Evolutionary conservation across 768 basidiomycete genomes (phyloP), one percentile per base, ranked within the genome.

Genomic region (Rhodotorula toruloides): DNA sequence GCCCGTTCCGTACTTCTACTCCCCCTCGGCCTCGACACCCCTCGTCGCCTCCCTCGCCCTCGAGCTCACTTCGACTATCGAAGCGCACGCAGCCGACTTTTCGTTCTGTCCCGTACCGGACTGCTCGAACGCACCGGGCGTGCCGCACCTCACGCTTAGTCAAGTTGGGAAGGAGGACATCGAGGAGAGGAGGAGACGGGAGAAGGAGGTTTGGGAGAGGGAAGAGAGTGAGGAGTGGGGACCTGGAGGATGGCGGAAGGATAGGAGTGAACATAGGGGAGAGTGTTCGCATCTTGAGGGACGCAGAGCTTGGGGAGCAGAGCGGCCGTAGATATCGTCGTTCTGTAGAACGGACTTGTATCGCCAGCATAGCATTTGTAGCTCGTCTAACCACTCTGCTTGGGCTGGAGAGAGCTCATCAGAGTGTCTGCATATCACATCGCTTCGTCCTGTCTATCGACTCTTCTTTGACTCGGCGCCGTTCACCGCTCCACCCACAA

Each of bases 41-140:
- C 58, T 91, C 88, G 54, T 76, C 77, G 77, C 93, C 90, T 42
- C 91, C 81, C 22, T 77, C 81, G 73, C 87, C 12, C 31, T 5
- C 42, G 47, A 44, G 21, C 29, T 40, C 8, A 11, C 21, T 12
- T 22, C 22, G 36, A 37, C 52, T 22, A n/a, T n/a, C 29, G 44
- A 55, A 6, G 9, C 21, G 2, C 47, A 19, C 25, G 16, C 19
- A 17, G 27, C 25, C 2, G 8, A 3, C n/a, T 65, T 68, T 58
- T 29, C 11, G 10, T 12, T 68, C 3, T 72, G 71, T 54, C 16
- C 54, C 34, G 34, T 32, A 21, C 60, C 71, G 13, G 66, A 62
- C 31, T 68, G 67, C 40, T 31, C 60, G 13, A 37, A 61, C 40
- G 14, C 47, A 4, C 56, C 71, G 10, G 71, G 71, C 13, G 22